Percentiles rank a stretch among this genome's conserved stretches.
phyloP scores from a whole-genome alignment of 805 yeast genomes.

The Candida rishiriensis region DNA sequence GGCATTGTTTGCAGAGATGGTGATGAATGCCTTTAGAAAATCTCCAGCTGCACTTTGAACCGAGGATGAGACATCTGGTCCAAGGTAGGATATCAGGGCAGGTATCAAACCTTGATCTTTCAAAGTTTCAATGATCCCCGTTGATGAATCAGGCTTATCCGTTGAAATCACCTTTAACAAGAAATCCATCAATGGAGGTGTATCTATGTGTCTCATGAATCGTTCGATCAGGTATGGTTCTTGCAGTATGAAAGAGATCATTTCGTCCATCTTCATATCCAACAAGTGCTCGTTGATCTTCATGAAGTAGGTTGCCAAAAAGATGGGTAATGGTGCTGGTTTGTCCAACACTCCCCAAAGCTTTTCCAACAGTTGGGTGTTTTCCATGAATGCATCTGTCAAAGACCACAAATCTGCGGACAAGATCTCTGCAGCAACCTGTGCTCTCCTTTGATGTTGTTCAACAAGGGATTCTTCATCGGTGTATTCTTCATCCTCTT shows the following conservation, averaged over 20 bases:
- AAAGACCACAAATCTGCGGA: slow-evolving; percentile 93
- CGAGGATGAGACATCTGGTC: slow-evolving; percentile 61
- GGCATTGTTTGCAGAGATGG: slow-evolving; percentile 89
- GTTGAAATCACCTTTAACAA: slow-evolving; percentile 84
- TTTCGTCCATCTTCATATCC: slow-evolving; percentile 82
- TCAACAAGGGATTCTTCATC: slow-evolving; percentile 32
- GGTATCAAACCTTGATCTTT: slow-evolving; percentile 72
- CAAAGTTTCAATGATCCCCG: slow-evolving; percentile 77
- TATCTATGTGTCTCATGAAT: slow-evolving; percentile 81
- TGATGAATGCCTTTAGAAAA: slow-evolving; percentile 86
- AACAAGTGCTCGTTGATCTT: slow-evolving; percentile 85
- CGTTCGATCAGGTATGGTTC: slow-evolving; percentile 71
- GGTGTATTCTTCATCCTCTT: slow-evolving; percentile 27
- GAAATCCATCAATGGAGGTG: slow-evolving; percentile 93
- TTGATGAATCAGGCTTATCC: slow-evolving; percentile 84
- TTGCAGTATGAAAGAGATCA: slow-evolving; percentile 63
- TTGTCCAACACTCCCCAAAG: slow-evolving; percentile 79
- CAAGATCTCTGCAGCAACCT: slow-evolving; percentile 81
- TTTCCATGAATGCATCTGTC: slow-evolving; percentile 84
- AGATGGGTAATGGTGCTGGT: slow-evolving; percentile 62
- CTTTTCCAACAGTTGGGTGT: slow-evolving; percentile 54
- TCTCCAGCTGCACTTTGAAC: slow-evolving; percentile 94
- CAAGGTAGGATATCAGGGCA: slow-evolving; percentile 63
- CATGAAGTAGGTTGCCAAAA: slow-evolving; percentile 82
- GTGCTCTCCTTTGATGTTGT: slow-evolving; percentile 41